Percentiles rank a stretch among this genome's conserved stretches.
Conservation (phyloP, 2,329 filamentous ascomycete species). For the Bimuria novae-zelandiae region DNA sequence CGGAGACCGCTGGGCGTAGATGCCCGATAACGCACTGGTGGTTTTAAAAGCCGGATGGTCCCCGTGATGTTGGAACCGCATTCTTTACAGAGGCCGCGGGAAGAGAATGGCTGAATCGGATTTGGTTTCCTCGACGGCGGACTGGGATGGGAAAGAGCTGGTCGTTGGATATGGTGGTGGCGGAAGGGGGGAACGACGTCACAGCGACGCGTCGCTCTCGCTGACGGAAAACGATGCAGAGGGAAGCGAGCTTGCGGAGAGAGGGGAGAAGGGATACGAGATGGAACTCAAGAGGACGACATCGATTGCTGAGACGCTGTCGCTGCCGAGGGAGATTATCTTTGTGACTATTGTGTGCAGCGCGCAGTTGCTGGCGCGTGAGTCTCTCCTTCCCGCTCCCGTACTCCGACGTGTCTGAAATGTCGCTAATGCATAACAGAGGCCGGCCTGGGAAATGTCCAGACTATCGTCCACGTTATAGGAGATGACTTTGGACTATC, state of each 20-base stretch:
- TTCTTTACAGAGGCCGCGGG: no score
- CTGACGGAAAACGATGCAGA: neutral
- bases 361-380: slow-evolving; percentile 1
- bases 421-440: slow-evolving; percentile 34
- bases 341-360: slow-evolving; percentile 7
- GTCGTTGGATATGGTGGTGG: neutral
- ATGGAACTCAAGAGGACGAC: slow-evolving; percentile 2
- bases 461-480: slow-evolving; percentile 53
- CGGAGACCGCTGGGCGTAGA: no score
- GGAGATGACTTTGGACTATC: slow-evolving; percentile 48
- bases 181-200: neutral
- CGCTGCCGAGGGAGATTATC: slow-evolving; percentile 1
- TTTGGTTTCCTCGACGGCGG: no score
- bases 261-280: neutral
- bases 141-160: neutral
- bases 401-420: neutral
- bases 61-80: no score
- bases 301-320: slow-evolving; percentile 4
- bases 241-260: neutral
- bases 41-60: neutral
- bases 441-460: slow-evolving; percentile 33
- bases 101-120: no score
- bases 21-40: no score
- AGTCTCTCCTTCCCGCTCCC: neutral
- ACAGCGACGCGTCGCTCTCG: neutral